Percentiles rank a stretch among this genome's conserved stretches.
Evolutionary conservation across 2,329 filamentous ascomycete genomes (phyloP).

Genomic region (Nothophaeocryptopus gaeumannii): DNA sequence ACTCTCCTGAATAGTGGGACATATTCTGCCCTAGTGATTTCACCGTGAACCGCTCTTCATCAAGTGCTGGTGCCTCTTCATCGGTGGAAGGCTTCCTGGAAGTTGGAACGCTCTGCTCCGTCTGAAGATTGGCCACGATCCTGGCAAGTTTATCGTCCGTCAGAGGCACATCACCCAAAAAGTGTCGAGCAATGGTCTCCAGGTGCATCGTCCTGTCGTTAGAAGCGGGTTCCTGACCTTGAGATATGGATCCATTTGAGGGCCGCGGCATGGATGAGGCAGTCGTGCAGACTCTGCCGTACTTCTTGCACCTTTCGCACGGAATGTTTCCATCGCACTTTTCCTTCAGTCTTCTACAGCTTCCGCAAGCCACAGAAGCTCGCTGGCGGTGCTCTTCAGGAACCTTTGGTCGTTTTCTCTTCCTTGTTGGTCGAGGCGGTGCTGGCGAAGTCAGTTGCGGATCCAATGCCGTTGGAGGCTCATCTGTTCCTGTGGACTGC

Average conservation of each 20-base stretch:
- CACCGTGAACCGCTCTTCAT: constrained; percentile 20
- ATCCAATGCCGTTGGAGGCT: too few species aligned
- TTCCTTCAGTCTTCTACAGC: constrained; percentile 19
- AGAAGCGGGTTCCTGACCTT: not conserved
- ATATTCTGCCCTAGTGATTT: constrained; percentile 12
- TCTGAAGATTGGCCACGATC: constrained; percentile 16
- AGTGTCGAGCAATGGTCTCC: constrained; percentile 18
- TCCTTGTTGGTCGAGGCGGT: constrained; percentile 4
- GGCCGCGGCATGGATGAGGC: constrained; percentile 5
- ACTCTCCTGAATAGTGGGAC: constrained; percentile 44
- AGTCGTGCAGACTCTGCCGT: constrained; percentile 10
- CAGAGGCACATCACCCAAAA: constrained; percentile 12
- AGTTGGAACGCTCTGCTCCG: constrained; percentile 1
- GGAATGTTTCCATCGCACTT: constrained; percentile 21
- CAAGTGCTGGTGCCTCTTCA: constrained; percentile 38
- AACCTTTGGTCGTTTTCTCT: constrained; percentile 17
- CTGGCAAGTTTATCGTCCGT: constrained; percentile 13
- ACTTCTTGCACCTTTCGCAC: constrained; percentile 14
- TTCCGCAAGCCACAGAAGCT: constrained; percentile 14
- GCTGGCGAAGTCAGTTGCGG: too few species aligned
- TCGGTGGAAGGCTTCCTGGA: constrained; percentile 11
- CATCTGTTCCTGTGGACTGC: too few species aligned
- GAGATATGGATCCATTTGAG: not conserved
- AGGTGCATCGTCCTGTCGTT: constrained; percentile 11
- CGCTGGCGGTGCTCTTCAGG: constrained; percentile 19